A percentile compares a stretch with the other conserved stretches of the same genome.
Conservation (phyloP, 129 eudicot species). For the Helianthus tuberosus region DNA sequence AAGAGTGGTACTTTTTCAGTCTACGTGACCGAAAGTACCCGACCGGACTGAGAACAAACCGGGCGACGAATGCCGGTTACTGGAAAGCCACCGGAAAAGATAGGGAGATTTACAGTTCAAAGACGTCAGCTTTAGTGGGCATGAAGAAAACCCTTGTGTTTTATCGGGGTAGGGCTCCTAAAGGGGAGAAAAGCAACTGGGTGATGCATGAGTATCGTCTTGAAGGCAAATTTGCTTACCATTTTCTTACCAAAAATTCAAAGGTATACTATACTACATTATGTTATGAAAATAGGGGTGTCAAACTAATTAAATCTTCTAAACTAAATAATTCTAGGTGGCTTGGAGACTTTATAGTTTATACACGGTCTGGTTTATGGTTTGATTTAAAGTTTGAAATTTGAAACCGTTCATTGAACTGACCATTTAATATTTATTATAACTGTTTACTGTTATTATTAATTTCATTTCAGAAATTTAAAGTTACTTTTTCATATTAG, state of each 20-base stretch:
- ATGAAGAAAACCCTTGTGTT: slow-evolving; percentile 98
- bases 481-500: no score
- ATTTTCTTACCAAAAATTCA: slow-evolving; percentile 62
- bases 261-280: slow-evolving; percentile 46
- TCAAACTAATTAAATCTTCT: no score
- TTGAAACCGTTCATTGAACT: no score
- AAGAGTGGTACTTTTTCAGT: slow-evolving; percentile 94
- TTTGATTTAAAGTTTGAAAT: no score
- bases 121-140: slow-evolving; percentile 65
- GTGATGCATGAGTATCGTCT: slow-evolving; percentile 98
- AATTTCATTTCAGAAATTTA: no score
- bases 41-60: slow-evolving; percentile 79
- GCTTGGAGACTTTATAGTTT: no score
- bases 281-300: not conserved
- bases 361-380: no score
- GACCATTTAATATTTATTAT: no score
- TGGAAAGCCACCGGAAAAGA: slow-evolving; percentile 98
- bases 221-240: slow-evolving; percentile 89
- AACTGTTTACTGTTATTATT: no score
- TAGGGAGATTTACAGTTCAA: slow-evolving; percentile 83
- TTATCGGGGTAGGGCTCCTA: slow-evolving; percentile 87
- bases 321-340: no score
- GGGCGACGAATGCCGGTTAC: slow-evolving; percentile 91
- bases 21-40: slow-evolving; percentile 87
- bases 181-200: slow-evolving; percentile 94